phyloP scores from a whole-genome alignment of 257 asterid species.

The Lavandula angustifolia region DNA sequence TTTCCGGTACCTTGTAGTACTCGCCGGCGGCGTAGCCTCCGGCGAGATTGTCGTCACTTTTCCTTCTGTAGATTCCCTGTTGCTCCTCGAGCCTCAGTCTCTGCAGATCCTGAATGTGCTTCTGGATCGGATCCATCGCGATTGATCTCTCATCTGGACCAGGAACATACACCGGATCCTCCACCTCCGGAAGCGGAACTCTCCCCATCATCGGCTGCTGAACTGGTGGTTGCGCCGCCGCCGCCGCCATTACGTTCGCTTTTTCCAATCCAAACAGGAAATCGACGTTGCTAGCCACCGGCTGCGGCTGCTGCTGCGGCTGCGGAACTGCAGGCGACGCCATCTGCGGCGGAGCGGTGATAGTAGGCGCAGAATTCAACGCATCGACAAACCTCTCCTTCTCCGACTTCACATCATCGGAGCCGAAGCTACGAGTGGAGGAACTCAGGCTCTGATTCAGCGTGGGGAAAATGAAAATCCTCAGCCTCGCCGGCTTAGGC shows the following conservation, averaged over 20 bases:
- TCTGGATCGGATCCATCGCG: constrained; percentile 85
- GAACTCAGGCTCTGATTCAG: constrained; percentile 44
- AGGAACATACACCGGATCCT: constrained; percentile 46
- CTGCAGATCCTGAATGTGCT: constrained; percentile 91
- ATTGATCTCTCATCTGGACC: constrained; percentile 52
- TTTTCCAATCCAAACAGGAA: constrained; percentile 74
- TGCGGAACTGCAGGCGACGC: constrained; percentile 33
- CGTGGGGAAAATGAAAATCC: constrained; percentile 68
- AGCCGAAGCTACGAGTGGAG: constrained; percentile 62
- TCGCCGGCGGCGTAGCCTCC: constrained; percentile 58
- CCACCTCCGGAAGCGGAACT: constrained; percentile 38
- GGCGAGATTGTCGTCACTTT: constrained; percentile 57
- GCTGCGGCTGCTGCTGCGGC: constrained; percentile 39
- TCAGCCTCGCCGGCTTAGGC: constrained; percentile 73
- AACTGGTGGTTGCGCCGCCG: constrained; percentile 29
- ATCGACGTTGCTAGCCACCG: constrained; percentile 50
- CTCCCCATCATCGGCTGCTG: constrained; percentile 45
- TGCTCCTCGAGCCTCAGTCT: constrained; percentile 81
- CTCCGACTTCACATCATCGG: constrained; percentile 77
- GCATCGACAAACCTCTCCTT: constrained; percentile 96
- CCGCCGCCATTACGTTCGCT: constrained; percentile 36
- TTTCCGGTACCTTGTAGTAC: constrained; percentile 63
- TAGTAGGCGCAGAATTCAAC: constrained; percentile 76
- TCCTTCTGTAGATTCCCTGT: constrained; percentile 52
- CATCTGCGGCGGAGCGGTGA: constrained; percentile 45